phyloP scores from a whole-genome alignment of 306 rosid species.

The Dalbergia cultrata region DNA sequence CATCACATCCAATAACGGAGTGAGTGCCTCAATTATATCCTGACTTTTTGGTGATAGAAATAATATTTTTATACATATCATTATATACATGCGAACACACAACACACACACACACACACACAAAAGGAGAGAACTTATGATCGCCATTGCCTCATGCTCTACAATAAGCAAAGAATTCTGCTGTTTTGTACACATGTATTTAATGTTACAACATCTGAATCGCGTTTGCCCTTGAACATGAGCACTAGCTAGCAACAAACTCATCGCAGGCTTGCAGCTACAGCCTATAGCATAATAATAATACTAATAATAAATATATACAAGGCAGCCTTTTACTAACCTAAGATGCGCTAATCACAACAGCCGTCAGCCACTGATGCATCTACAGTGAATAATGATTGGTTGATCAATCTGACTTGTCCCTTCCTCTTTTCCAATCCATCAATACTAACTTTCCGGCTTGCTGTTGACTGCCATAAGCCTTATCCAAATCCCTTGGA shows the following conservation, averaged over 20 bases:
- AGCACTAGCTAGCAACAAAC: conserved; percentile 55
- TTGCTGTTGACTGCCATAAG: conserved; percentile 64
- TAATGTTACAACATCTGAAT: conserved; percentile 74
- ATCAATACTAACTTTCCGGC: conserved; percentile 64
- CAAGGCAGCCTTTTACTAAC: conserved; percentile 57
- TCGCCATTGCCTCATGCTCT: conserved; percentile 58
- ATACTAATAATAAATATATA: conserved; percentile 51
- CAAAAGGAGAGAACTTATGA: conserved; percentile 39
- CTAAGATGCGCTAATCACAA: conserved; percentile 53
- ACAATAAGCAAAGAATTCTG: conserved; percentile 63
- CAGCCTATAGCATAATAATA: conserved; percentile 30
- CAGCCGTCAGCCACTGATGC: conserved; percentile 47
- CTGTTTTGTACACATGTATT: conserved; percentile 64
- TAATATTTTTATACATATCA: background rate
- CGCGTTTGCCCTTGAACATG: conserved; percentile 51
- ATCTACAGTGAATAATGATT: conserved; percentile 40
- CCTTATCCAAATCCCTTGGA: conserved; percentile 60
- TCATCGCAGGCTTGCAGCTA: conserved; percentile 55
- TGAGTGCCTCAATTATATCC: no score
- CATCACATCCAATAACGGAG: no score
- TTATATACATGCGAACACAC: background rate
- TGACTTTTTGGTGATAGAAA: no score
- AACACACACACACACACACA: no score
- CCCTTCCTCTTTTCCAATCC: conserved; percentile 85
- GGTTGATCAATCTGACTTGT: conserved; percentile 63